phyloP scores from a whole-genome alignment of 306 rosid genomes.

The Ormosia emarginata region DNA sequence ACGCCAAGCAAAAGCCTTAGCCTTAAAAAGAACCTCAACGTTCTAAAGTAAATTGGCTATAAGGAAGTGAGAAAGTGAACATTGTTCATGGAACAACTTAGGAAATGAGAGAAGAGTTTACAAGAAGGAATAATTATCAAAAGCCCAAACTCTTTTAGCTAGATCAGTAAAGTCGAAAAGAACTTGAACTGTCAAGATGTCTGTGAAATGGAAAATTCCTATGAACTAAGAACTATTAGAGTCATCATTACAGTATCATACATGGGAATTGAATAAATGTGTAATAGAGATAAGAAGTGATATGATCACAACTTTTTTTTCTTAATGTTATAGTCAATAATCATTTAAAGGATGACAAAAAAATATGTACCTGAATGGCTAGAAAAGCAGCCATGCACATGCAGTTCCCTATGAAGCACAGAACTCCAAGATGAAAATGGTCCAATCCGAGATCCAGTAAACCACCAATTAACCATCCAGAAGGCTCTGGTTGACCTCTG shows the following conservation, averaged over 20 bases:
- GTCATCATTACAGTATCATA: background rate
- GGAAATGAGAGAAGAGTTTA: background rate
- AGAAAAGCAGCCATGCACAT: conserved; percentile 95
- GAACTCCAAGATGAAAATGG: conserved; percentile 84
- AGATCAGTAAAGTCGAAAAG: background rate
- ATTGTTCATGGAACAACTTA: background rate
- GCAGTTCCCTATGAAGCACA: conserved; percentile 89
- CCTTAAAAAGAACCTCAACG: background rate
- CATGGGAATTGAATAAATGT: background rate
- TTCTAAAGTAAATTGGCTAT: background rate
- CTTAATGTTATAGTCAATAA: background rate
- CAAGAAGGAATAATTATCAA: background rate
- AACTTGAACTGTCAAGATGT: background rate
- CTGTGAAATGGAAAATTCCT: background rate
- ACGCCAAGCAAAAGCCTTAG: background rate
- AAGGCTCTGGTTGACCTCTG: conserved; percentile 90
- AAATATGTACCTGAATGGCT: conserved; percentile 70
- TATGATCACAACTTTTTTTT: background rate
- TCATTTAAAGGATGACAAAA: background rate
- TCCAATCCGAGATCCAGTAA: conserved; percentile 70
- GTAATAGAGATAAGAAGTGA: conserved; percentile 2
- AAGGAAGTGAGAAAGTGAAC: background rate
- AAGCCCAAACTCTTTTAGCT: background rate
- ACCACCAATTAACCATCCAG: conserved; percentile 76
- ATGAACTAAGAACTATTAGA: background rate